Evolutionary conservation across 1,139 yeast genomes (phyloP).

Genomic region (Suhomyces ambrosiae): DNA sequence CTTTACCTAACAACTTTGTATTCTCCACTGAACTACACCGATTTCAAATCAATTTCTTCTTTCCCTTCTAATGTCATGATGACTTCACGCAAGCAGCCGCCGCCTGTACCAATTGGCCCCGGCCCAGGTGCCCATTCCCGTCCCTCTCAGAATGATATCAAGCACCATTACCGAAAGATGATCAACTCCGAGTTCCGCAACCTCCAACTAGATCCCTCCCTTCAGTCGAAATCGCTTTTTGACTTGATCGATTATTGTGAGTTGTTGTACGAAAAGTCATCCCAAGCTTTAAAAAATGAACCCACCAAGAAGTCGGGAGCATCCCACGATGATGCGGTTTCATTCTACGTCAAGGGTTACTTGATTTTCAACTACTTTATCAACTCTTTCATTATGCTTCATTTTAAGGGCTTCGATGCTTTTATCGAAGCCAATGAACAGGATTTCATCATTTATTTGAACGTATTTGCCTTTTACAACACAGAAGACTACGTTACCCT

Average conservation of each 20-base stretch:
- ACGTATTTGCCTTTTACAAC: conserved; percentile 46
- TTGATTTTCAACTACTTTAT: conserved; percentile 48
- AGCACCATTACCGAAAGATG: conserved; percentile 27
- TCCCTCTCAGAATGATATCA: conserved; percentile 2
- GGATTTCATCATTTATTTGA: conserved; percentile 48
- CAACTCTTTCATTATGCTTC: conserved; percentile 46
- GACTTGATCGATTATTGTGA: conserved; percentile 49
- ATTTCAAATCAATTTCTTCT: neutral
- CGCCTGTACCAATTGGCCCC: conserved; percentile 9
- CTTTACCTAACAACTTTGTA: no score
- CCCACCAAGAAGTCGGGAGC: neutral
- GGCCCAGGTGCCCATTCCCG: conserved; percentile 1
- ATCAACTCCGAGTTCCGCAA: conserved; percentile 41
- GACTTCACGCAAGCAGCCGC: conserved; percentile 11
- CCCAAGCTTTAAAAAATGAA: conserved; percentile 13
- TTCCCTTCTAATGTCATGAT: conserved; percentile 3
- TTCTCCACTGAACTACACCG: neutral
- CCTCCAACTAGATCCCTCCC: conserved; percentile 37
- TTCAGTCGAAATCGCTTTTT: conserved; percentile 40
- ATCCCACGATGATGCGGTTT: conserved; percentile 11
- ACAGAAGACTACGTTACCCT: conserved; percentile 29
- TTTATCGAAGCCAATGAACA: conserved; percentile 41
- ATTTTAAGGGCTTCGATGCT: conserved; percentile 47
- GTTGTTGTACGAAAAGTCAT: conserved; percentile 38
- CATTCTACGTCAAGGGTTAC: conserved; percentile 41